A percentile compares a stretch with the other conserved stretches of the same genome.
These are phyloP conservation scores for Fusarium mangiferae DNA, from an alignment of 2,329 filamentous ascomycete genomes.

Conservation along the genomic window DNA sequence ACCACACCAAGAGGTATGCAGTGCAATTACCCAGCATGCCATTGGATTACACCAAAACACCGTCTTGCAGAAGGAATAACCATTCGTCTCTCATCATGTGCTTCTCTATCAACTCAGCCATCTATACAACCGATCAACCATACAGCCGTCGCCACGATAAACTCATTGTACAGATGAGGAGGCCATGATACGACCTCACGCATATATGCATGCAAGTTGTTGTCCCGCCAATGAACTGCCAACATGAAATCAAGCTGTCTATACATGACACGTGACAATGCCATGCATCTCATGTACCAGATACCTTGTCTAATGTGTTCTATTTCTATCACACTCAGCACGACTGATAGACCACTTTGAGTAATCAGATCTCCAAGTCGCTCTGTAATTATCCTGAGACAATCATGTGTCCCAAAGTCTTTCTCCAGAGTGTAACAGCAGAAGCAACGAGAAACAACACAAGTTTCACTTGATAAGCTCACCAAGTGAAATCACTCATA, in stretches of 20 bases:
- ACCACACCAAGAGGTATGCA: slow-evolving; percentile 21
- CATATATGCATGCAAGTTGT: slow-evolving; percentile 18
- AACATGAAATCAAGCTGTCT: neutral
- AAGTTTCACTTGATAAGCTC: neutral
- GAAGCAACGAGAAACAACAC: neutral
- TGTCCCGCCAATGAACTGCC: slow-evolving; percentile 10
- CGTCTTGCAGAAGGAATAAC: neutral
- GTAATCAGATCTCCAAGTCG: neutral
- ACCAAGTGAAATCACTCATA: neutral
- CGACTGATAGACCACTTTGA: neutral
- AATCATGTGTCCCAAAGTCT: neutral
- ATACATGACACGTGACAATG: neutral
- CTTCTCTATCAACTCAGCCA: neutral
- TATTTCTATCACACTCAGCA: neutral
- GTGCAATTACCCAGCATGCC: slow-evolving; percentile 23
- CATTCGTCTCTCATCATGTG: neutral
- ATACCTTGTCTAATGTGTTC: neutral
- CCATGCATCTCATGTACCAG: neutral
- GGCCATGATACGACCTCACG: slow-evolving; percentile 2
- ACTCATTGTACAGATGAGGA: slow-evolving; percentile 2
- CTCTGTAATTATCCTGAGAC: neutral
- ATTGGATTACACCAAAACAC: neutral
- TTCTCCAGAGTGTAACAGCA: neutral
- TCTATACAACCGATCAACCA: slow-evolving; percentile 1
- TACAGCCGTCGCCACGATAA: slow-evolving; percentile 35